Conservation (phyloP, 2,329 filamentous ascomycete genomes). For the Pseudocercospora macadamiae region DNA sequence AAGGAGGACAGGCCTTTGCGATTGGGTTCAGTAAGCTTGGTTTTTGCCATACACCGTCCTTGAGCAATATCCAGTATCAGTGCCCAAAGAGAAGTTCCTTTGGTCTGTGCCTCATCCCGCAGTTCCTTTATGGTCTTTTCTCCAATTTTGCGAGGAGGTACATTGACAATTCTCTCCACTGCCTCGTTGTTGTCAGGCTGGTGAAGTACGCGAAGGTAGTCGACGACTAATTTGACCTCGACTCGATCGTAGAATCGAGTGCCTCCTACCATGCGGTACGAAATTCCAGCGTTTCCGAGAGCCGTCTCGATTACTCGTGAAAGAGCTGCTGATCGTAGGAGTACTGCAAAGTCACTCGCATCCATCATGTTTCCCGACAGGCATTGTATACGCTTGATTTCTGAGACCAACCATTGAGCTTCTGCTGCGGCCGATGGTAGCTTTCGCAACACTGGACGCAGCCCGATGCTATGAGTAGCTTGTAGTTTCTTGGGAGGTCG, state of each 20-base stretch:
- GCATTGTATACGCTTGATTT: constrained; percentile 71
- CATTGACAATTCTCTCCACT: constrained; percentile 79
- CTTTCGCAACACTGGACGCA: constrained; percentile 77
- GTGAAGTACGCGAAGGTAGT: constrained; percentile 84
- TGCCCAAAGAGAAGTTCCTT: constrained; percentile 72
- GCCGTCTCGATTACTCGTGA: constrained; percentile 85
- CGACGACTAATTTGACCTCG: constrained; percentile 83
- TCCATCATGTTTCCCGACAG: constrained; percentile 75
- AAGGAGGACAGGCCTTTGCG: constrained; percentile 62
- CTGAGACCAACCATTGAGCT: constrained; percentile 84
- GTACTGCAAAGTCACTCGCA: constrained; percentile 78
- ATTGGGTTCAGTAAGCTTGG: constrained; percentile 59
- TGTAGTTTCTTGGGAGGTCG: constrained; percentile 79
- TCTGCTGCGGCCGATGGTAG: constrained; percentile 72
- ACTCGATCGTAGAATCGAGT: constrained; percentile 88
- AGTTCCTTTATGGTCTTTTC: constrained; percentile 75
- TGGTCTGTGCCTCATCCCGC: constrained; percentile 73
- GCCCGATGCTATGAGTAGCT: constrained; percentile 78
- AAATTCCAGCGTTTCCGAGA: constrained; percentile 76
- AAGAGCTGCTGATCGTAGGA: constrained; percentile 81
- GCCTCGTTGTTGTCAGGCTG: constrained; percentile 88
- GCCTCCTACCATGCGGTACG: constrained; percentile 92
- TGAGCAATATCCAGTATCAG: constrained; percentile 65
- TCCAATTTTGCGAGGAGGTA: constrained; percentile 78
- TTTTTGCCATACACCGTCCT: constrained; percentile 54